phyloP scores from a whole-genome alignment of 2,329 filamentous ascomycete species.

The Pestalotiopsis sp. region DNA sequence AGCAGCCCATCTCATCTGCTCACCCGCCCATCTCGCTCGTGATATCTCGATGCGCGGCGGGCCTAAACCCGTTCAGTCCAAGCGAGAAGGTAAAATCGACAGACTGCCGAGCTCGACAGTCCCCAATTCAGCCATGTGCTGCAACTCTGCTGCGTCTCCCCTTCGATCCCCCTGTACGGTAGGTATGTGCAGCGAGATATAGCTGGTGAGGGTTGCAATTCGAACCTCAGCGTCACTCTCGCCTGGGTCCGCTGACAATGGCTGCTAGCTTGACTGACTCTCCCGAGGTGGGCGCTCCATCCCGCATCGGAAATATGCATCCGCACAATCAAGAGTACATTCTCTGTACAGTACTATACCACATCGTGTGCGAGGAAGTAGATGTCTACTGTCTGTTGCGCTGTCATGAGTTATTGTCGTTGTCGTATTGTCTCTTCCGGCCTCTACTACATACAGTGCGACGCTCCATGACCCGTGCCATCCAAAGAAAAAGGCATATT shows the following conservation, averaged over 20 bases:
- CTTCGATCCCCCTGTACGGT: neutral
- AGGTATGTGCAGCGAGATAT: neutral
- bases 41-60: neutral
- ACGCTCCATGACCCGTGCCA: neutral
- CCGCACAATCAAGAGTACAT: neutral
- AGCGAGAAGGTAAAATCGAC: neutral
- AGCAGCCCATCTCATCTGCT: neutral
- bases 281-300: constrained; percentile 4
- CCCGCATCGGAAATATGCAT: constrained; percentile 1
- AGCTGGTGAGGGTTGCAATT: neutral
- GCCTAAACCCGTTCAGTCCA: neutral
- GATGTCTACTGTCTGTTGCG: neutral
- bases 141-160: neutral
- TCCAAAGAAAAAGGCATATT: neutral
- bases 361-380: neutral
- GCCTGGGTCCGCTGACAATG: neutral
- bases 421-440: neutral
- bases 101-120: neutral
- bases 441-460: neutral
- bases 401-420: neutral
- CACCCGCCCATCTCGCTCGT: neutral
- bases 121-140: neutral
- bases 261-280: neutral
- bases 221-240: neutral
- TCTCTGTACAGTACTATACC: too few species aligned